Base-by-base conservation (phyloP, 2,329 filamentous ascomycete species). In the Emmonsiellopsis sp. region DNA sequence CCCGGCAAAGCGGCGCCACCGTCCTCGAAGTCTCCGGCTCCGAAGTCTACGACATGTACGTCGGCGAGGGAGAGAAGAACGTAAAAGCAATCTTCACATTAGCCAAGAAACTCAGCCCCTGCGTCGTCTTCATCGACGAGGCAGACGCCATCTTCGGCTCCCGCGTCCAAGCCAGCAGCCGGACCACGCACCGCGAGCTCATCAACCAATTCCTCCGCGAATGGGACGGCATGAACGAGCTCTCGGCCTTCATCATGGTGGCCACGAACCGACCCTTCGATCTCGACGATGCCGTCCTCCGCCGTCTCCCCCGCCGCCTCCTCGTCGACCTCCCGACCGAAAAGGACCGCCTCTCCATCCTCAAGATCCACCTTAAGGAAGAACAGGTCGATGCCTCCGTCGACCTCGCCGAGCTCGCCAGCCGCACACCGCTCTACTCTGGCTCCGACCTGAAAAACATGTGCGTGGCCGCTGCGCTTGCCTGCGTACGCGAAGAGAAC, bases 201-300 rank as follows among this genome's bases (percentile, higher is more conserved):
- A 91, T 97, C 68, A 98, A 96, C 65, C 92, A 98, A 70, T 97
- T 97, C 68, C 75, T 98, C 49, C 86, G 90, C 52, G 92, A 97
- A 68, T 97, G 92, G 93, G 93, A 97, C 62, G 93, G 93, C 9
- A 85, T 97, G 76, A 86, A 87, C 61, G 77, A 83, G 55, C 80
- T 84, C 46, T 87, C 86, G 14, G 89, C 92, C 2, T 97, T 98
- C 68, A 92, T 98, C 69, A 96, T 98, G 90, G 90, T 97, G 0
- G 92, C 93, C 32, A 97, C 91, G 7, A 97, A 98, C 69, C 80
- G 92, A 8, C 93, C 93, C 0, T 96, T 95, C 63, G 93, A 97
- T 64, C 81, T 98, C 1, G 93, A 98, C 63, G 72, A 76, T 44
- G 77, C 77, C 3, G 71, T 77, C 17, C 68, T 79, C 21, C 72